Conservation (phyloP, 148 eudicot species). For the Chenopodium suecicum region DNA sequence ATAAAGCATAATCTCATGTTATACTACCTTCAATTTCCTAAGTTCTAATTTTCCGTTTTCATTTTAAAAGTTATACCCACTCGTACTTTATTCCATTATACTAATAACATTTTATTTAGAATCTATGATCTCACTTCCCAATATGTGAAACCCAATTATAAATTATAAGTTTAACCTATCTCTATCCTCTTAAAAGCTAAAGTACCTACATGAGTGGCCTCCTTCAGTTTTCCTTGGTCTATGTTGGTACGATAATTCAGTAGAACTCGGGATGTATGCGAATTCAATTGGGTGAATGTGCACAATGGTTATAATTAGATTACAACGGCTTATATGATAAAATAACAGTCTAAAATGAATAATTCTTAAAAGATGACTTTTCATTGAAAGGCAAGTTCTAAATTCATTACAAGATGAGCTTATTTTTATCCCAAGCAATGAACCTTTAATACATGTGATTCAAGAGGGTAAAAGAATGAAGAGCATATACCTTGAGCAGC, state of each 20-base stretch:
- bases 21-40: too few relatives aligned
- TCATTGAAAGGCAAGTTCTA: neutral
- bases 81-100: too few relatives aligned
- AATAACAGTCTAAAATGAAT: neutral
- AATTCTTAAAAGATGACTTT: neutral
- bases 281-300: neutral
- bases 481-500: constrained; percentile 63
- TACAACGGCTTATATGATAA: neutral
- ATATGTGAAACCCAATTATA: too few relatives aligned
- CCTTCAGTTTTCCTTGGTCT: too few relatives aligned
- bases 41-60: too few relatives aligned
- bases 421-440: neutral
- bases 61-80: too few relatives aligned
- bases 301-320: neutral
- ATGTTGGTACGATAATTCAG: too few relatives aligned
- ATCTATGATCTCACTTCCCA: too few relatives aligned
- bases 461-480: constrained; percentile 13
- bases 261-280: neutral
- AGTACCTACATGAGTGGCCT: too few relatives aligned
- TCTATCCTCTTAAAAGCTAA: too few relatives aligned
- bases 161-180: too few relatives aligned
- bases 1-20: neutral
- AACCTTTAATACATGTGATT: neutral
- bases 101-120: too few relatives aligned
- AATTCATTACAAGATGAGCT: neutral